phyloP scores from a whole-genome alignment of 1,284 basidiomycete species.

The Apiotrichum veenhuisii region DNA sequence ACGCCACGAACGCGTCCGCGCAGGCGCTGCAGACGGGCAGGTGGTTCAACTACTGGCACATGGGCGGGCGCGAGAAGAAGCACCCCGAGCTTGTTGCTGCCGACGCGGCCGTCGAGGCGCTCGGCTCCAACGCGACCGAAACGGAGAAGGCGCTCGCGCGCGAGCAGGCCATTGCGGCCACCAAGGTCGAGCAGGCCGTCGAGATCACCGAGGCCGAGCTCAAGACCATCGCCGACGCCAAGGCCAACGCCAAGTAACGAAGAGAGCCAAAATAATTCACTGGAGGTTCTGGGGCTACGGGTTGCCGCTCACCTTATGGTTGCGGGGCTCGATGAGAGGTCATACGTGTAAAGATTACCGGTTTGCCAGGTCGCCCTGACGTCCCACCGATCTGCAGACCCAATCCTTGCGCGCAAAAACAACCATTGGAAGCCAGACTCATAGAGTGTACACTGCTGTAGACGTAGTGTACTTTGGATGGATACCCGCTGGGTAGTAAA shows the following conservation, averaged over 20 bases:
- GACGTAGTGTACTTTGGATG: slow-evolving; percentile 2
- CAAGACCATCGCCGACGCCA: slow-evolving; percentile 21
- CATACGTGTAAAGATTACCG: too few relatives aligned
- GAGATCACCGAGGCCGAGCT: slow-evolving; percentile 21
- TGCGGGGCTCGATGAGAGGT: too few relatives aligned
- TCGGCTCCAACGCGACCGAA: not conserved
- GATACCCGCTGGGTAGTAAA: slow-evolving; percentile 1
- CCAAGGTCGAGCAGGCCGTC: slow-evolving; percentile 9
- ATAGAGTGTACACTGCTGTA: slow-evolving; percentile 7
- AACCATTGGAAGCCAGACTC: slow-evolving; percentile 1
- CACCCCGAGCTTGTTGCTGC: slow-evolving; percentile 25
- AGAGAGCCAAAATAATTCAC: not conserved
- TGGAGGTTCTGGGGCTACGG: too few relatives aligned
- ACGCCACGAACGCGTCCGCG: slow-evolving; percentile 81
- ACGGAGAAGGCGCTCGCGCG: not conserved
- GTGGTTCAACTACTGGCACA: slow-evolving; percentile 79
- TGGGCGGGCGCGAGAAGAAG: slow-evolving; percentile 46
- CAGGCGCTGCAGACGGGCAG: slow-evolving; percentile 77
- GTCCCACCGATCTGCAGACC: too few relatives aligned
- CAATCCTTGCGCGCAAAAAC: too few relatives aligned
- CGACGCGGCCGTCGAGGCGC: slow-evolving; percentile 11
- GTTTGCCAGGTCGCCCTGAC: too few relatives aligned
- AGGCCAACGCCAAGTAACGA: slow-evolving; percentile 1
- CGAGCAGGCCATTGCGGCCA: not conserved
- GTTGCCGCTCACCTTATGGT: too few relatives aligned